phyloP scores from a whole-genome alignment of 371 early-diverging fungal genomes.

The Mortierella sp. region DNA sequence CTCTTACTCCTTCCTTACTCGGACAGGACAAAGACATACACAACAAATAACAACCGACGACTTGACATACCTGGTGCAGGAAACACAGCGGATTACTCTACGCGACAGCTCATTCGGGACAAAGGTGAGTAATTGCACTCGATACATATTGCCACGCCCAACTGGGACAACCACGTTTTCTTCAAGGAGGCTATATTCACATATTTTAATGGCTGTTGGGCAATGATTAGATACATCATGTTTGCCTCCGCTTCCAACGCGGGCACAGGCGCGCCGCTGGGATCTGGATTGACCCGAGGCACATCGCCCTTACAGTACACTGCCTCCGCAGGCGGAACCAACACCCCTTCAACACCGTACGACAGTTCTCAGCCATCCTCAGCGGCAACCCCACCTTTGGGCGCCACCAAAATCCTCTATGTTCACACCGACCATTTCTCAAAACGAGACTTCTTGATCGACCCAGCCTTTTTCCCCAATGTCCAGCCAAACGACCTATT shows the following conservation, averaged over 20 bases:
- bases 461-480: slow-evolving; percentile 85
- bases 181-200: background rate
- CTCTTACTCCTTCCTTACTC: background rate
- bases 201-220: background rate
- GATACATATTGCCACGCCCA: background rate
- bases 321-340: slow-evolving; percentile 15
- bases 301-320: slow-evolving; percentile 21
- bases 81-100: too few relatives aligned
- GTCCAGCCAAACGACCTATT: slow-evolving; percentile 85
- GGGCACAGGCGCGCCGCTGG: background rate
- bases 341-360: slow-evolving; percentile 1
- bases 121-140: background rate
- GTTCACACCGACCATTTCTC: slow-evolving; percentile 78
- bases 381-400: slow-evolving; percentile 18
- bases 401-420: slow-evolving; percentile 59
- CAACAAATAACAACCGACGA: too few relatives aligned
- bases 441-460: slow-evolving; percentile 83
- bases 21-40: too few relatives aligned
- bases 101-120: background rate
- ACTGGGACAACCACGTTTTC: background rate
- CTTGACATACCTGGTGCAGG: too few relatives aligned
- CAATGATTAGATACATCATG: slow-evolving; percentile 7
- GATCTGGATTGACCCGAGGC: slow-evolving; percentile 16
- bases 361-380: slow-evolving; percentile 19
- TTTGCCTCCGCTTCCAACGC: slow-evolving; percentile 16